Base-by-base conservation (phyloP, 2,329 filamentous ascomycete genomes). In the Moelleriella libera region DNA sequence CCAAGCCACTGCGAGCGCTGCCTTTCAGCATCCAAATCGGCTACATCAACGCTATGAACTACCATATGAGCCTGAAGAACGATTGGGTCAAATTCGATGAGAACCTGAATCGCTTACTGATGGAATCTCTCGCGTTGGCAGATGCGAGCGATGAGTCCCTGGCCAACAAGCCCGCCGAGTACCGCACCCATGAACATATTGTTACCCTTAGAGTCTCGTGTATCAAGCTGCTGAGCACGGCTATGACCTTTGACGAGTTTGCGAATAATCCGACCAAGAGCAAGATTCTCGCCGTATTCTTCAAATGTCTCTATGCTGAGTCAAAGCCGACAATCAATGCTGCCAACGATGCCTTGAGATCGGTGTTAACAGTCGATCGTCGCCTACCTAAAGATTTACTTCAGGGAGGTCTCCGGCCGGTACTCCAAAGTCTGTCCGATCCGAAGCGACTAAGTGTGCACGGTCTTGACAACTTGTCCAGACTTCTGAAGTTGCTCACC, bases 1-100 rank as follows among this genome's bases (percentile, higher is more conserved):
- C 87, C 54, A 99, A 99, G 62, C 92, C 92, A 11, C 67, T 99
- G 21, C 79, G 92, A 51, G 94, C 92, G 1, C 70, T 99, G 51
- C 92, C 92, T 0, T 98, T 98, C 60, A 76, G 87, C 5, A 90
- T 88, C 3, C 94, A 98, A 67, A 98, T 98, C 55, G 94, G 92
- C 4, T 97, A 94, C 60, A 96, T 99, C 55, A 94, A 98, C 61
- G 92, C 92, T 1, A 88, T 98, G 60, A 95, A 88, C 0, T 98
- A 94, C 64, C 94, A 94, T 60, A 78, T 99, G 68, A 83, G 83
- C 48, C 73, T 98, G 45, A 90, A 94, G 61, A 81, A 83, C 45
- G 85, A 92, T 53, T 90, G 96, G 58, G 80, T 98, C 30, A 80
- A 83, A 6, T 95, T 97, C 61, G 92, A 96, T 54, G 90, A 97